Base-by-base conservation (phyloP, 2,329 filamentous ascomycete genomes). In the Macrophomina pseudophaseolina region DNA sequence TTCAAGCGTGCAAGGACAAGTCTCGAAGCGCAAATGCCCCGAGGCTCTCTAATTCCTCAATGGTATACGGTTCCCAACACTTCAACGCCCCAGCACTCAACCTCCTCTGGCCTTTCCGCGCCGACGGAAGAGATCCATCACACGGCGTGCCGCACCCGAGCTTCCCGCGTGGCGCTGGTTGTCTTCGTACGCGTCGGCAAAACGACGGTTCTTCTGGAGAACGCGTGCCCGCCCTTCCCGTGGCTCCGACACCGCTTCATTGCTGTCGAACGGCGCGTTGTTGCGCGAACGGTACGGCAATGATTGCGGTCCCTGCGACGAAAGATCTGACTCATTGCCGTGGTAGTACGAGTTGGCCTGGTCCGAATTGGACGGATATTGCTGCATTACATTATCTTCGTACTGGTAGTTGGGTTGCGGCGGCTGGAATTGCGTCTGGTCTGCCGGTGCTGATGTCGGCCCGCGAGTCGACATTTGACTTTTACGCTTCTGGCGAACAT, bases 91-190 rank as follows among this genome's bases (percentile, higher is more conserved):
- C 38, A 42, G 12, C 54, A 8, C 28, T 66, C 64, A 66, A 7
- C 65, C 65, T 35, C 54, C 71, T 30, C 91, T 85, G 72, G 90
- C 92, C 81, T 90, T 93, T 66, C 91, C 92, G 76, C 94, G 87
- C 77, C 94, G 87, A 72, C 95, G 87, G 84, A 99, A 99, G 80
- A 98, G 97, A 81, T 99, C 94, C 94, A 99, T 98, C 46, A 99
- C 95, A 75, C 93, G 89, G 77, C 94, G 90, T 14, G 94, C 93
- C 3, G 93, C 91, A 66, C 92, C 92, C 70, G 90, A 94, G 78
- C 91, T 96, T 52, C 94, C 94, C 38, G 89, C 89, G 74, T 93
- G 89, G 49, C 65, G 53, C 53, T 68, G 56, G 42, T 92, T 90
- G 69, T 89, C 87, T 68, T 97, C 93, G 76, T 97, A 97, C 1